Percentiles rank a stretch among this genome's conserved stretches.
These are phyloP conservation scores for Hanseniaspora taiwanica DNA, from an alignment of 805 yeast genomes.

Conservation along the genomic window DNA sequence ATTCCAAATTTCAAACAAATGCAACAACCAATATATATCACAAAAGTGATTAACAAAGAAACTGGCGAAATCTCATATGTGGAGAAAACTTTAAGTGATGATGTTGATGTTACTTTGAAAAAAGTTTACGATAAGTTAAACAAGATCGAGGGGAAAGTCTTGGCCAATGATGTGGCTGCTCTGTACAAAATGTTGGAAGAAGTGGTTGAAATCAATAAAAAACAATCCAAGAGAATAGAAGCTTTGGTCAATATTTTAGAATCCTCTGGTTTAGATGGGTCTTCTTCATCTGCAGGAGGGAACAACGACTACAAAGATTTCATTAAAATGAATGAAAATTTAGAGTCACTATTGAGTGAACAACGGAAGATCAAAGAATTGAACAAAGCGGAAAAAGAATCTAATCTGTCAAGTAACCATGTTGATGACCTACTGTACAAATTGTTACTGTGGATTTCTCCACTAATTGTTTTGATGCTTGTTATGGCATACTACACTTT, in stretches of 20 bases:
- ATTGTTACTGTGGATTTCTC: conserved; percentile 19
- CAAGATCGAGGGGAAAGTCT: conserved; percentile 22
- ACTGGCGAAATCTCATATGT: conserved; percentile 22
- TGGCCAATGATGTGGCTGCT: conserved; percentile 21
- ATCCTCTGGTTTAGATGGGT: neutral
- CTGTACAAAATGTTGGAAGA: conserved; percentile 15
- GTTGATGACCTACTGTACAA: conserved; percentile 21
- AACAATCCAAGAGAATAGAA: conserved; percentile 13
- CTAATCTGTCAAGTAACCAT: conserved; percentile 13
- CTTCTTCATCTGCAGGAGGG: conserved; percentile 1
- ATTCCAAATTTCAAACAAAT: conserved; percentile 42
- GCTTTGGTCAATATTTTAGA: conserved; percentile 10
- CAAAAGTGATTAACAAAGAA: conserved; percentile 26
- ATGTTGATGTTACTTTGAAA: conserved; percentile 14
- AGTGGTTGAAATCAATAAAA: conserved; percentile 14
- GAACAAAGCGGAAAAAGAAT: conserved; percentile 7
- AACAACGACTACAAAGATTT: conserved; percentile 16
- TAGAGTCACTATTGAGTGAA: conserved; percentile 19
- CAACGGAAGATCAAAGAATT: conserved; percentile 20
- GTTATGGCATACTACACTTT: conserved; percentile 25
- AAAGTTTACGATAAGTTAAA: conserved; percentile 16
- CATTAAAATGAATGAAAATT: conserved; percentile 16
- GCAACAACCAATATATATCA: conserved; percentile 32
- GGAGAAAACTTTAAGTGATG: conserved; percentile 15
- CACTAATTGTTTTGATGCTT: conserved; percentile 17